phyloP scores from a whole-genome alignment of 805 yeast genomes.

The Saturnispora gosingensis region DNA sequence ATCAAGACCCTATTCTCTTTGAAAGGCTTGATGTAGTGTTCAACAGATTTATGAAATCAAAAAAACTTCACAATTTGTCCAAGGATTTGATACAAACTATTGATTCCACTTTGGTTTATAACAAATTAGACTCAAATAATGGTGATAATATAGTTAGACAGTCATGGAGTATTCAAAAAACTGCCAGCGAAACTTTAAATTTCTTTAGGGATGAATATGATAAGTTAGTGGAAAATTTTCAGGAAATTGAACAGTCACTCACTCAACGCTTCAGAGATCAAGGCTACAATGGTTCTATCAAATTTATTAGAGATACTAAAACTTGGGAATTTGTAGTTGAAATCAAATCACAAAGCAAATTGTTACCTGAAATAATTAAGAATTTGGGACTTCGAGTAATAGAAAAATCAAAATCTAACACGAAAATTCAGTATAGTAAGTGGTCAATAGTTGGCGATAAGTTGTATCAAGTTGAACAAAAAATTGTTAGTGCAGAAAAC shows the following conservation, averaged over 20 bases:
- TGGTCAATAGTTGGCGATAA: slow-evolving; percentile 46
- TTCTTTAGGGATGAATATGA: slow-evolving; percentile 17
- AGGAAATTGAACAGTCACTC: slow-evolving; percentile 8
- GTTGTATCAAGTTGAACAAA: slow-evolving; percentile 35
- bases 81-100: slow-evolving; percentile 24
- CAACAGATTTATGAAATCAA: slow-evolving; percentile 11
- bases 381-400: slow-evolving; percentile 11
- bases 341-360: slow-evolving; percentile 20
- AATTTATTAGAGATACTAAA: slow-evolving; percentile 20
- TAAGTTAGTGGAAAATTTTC: slow-evolving; percentile 10
- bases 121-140: slow-evolving; percentile 13
- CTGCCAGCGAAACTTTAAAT: slow-evolving; percentile 16
- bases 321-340: slow-evolving; percentile 22
- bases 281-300: slow-evolving; percentile 22
- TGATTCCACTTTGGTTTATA: slow-evolving; percentile 14
- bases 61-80: slow-evolving; percentile 16
- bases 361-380: slow-evolving; percentile 14
- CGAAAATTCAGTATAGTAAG: slow-evolving; percentile 33
- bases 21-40: slow-evolving; percentile 17
- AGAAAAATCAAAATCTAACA: slow-evolving; percentile 21
- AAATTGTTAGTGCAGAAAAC: slow-evolving; percentile 48
- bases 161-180: slow-evolving; percentile 20
- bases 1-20: slow-evolving; percentile 4
- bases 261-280: slow-evolving; percentile 6
- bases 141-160: slow-evolving; percentile 21